Percentiles rank a stretch among this genome's conserved stretches.
phyloP scores from a whole-genome alignment of 345 rosid species.

The Melaleuca alternifolia region DNA sequence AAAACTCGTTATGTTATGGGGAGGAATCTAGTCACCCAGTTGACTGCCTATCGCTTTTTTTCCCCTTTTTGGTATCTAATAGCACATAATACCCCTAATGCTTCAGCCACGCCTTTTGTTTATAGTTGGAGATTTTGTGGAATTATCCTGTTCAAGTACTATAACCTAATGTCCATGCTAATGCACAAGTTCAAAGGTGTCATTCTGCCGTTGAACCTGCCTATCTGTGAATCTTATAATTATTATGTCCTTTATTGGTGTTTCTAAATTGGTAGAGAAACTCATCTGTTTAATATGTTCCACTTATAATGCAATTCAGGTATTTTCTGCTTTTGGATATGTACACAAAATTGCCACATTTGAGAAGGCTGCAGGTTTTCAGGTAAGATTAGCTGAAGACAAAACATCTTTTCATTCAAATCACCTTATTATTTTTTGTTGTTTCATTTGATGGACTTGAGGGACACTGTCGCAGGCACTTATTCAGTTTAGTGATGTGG shows the following conservation, averaged over 20 bases:
- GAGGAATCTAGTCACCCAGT: neutral
- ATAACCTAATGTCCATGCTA: slow-evolving; percentile 56
- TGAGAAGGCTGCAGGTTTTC: slow-evolving; percentile 96
- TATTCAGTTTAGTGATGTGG: slow-evolving; percentile 85
- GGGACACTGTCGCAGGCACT: slow-evolving; percentile 50
- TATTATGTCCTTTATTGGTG: neutral
- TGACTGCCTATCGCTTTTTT: neutral
- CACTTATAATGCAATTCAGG: slow-evolving; percentile 21
- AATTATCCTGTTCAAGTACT: slow-evolving; percentile 39
- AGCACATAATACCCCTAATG: neutral
- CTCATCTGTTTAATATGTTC: slow-evolving; percentile 21
- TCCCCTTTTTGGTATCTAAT: neutral
- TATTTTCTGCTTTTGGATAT: slow-evolving; percentile 96
- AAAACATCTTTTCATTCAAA: neutral
- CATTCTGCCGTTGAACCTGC: slow-evolving; percentile 60
- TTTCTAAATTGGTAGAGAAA: neutral
- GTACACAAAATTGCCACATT: slow-evolving; percentile 97
- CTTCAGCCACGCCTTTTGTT: neutral
- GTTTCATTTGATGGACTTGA: neutral
- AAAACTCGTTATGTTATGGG: neutral
- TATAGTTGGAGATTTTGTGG: slow-evolving; percentile 30
- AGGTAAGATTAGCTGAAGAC: slow-evolving; percentile 33
- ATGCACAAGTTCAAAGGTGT: slow-evolving; percentile 68
- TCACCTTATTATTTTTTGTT: neutral
- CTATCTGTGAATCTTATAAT: neutral